phyloP scores from a whole-genome alignment of 2,329 filamentous ascomycete species.

The Aspergillus flavus region DNA sequence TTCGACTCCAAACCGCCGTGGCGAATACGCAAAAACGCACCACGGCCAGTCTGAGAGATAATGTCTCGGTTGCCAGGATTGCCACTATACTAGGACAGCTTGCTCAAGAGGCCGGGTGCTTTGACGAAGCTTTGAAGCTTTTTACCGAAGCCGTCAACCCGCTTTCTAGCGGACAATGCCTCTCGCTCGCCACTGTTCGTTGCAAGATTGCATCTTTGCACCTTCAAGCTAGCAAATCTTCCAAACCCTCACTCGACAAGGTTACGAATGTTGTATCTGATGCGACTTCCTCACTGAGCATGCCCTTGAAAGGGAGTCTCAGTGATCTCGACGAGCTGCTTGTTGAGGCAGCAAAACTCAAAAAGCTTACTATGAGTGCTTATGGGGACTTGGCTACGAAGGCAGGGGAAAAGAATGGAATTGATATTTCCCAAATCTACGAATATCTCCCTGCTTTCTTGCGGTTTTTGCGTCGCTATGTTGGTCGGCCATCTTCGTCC shows the following conservation, averaged over 20 bases:
- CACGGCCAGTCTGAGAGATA: slow-evolving; percentile 23
- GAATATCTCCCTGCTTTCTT: slow-evolving; percentile 44
- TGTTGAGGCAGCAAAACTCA: slow-evolving; percentile 45
- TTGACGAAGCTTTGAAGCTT: slow-evolving; percentile 42
- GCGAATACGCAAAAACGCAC: slow-evolving; percentile 31
- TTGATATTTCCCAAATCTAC: slow-evolving; percentile 31
- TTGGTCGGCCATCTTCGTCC: slow-evolving; percentile 35
- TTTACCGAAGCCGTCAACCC: slow-evolving; percentile 36
- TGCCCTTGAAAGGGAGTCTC: slow-evolving; percentile 42
- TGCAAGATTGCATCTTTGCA: slow-evolving; percentile 44
- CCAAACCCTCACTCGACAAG: slow-evolving; percentile 19
- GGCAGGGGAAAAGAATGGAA: slow-evolving; percentile 18
- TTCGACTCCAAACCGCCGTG: slow-evolving; percentile 37
- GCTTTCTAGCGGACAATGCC: slow-evolving; percentile 34
- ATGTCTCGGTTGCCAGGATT: slow-evolving; percentile 35
- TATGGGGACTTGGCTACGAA: slow-evolving; percentile 36
- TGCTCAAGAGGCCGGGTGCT: slow-evolving; percentile 43
- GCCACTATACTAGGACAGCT: slow-evolving; percentile 41
- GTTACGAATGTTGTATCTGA: slow-evolving; percentile 33
- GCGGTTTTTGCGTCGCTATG: slow-evolving; percentile 45
- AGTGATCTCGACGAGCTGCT: slow-evolving; percentile 48
- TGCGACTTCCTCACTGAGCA: slow-evolving; percentile 37
- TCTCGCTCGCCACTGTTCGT: slow-evolving; percentile 38
- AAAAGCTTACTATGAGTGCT: slow-evolving; percentile 44
- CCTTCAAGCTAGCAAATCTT: slow-evolving; percentile 34